Conservation (phyloP, 2,329 filamentous ascomycete genomes). For the Lachnellula cervina region DNA sequence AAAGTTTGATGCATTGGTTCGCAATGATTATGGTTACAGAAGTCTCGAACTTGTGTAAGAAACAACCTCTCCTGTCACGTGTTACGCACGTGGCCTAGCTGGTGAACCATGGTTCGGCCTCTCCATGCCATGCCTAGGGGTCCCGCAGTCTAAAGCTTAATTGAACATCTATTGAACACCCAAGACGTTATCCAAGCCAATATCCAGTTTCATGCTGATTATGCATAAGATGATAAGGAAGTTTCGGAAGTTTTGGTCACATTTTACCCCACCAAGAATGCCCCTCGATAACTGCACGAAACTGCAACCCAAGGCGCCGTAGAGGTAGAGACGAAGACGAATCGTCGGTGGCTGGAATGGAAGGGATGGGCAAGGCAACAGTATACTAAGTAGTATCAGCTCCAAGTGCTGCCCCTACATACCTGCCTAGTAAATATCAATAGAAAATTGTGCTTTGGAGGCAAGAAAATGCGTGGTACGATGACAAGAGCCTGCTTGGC, state of each 20-base stretch:
- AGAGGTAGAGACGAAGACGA: too few relatives aligned
- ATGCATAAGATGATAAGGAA: constrained; percentile 9
- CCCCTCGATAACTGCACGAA: constrained; percentile 20
- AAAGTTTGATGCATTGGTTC: too few relatives aligned
- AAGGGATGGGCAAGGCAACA: not conserved
- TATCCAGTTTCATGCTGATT: constrained; percentile 10
- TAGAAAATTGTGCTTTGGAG: not conserved
- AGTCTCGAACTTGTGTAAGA: too few relatives aligned
- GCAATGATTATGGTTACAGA: too few relatives aligned
- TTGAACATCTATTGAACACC: constrained; percentile 11
- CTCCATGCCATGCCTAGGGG: not conserved
- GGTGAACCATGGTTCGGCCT: not conserved
- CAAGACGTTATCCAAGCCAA: not conserved
- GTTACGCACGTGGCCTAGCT: not conserved
- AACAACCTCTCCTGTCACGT: not conserved
- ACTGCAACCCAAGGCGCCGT: constrained; percentile 12
- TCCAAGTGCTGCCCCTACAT: constrained; percentile 14
- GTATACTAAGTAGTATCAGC: not conserved
- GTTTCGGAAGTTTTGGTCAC: constrained; percentile 1
- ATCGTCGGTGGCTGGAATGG: constrained; percentile 12
- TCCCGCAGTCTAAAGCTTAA: constrained; percentile 12
- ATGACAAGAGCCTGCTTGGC: constrained; percentile 19
- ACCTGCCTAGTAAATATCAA: not conserved
- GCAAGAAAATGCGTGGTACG: not conserved
- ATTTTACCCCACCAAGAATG: constrained; percentile 21